phyloP scores from a whole-genome alignment of 1,139 yeast genomes.

The Pichia kudriavzevii region DNA sequence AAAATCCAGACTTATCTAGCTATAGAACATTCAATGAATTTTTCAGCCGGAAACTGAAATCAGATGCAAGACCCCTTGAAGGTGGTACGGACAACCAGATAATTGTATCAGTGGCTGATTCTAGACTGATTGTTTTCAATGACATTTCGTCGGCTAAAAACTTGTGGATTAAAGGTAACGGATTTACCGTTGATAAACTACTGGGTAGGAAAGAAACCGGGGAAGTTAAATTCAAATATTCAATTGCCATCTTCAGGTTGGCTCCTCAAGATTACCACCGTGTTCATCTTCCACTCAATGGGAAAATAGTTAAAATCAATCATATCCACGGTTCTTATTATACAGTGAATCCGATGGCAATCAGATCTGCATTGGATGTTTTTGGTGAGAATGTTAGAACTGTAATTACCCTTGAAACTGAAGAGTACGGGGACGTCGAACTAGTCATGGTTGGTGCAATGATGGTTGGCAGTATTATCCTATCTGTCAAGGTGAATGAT shows the following conservation, averaged over 20 bases:
- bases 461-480: conserved; percentile 93
- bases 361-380: conserved; percentile 80
- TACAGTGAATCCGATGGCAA: conserved; percentile 97
- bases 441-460: conserved; percentile 90
- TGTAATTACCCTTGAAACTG: conserved; percentile 66
- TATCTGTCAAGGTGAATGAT: conserved; percentile 61
- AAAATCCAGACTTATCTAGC: conserved; percentile 38
- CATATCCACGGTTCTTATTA: conserved; percentile 84
- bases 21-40: conserved; percentile 81
- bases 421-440: conserved; percentile 66
- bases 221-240: conserved; percentile 37
- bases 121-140: conserved; percentile 69
- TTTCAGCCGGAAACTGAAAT: conserved; percentile 71
- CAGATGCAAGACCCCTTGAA: conserved; percentile 65
- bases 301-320: conserved; percentile 56
- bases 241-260: conserved; percentile 72
- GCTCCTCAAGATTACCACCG: conserved; percentile 98
- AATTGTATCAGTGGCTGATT: conserved; percentile 81
- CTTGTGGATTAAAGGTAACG: conserved; percentile 86
- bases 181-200: conserved; percentile 61
- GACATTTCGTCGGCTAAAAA: conserved; percentile 58
- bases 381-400: conserved; percentile 87
- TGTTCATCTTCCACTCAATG: conserved; percentile 83
- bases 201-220: conserved; percentile 40
- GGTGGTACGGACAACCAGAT: conserved; percentile 33